Percentiles rank a stretch among this genome's conserved stretches.
Conservation (phyloP, 106 monocot genomes). For the Posidonia australis region DNA sequence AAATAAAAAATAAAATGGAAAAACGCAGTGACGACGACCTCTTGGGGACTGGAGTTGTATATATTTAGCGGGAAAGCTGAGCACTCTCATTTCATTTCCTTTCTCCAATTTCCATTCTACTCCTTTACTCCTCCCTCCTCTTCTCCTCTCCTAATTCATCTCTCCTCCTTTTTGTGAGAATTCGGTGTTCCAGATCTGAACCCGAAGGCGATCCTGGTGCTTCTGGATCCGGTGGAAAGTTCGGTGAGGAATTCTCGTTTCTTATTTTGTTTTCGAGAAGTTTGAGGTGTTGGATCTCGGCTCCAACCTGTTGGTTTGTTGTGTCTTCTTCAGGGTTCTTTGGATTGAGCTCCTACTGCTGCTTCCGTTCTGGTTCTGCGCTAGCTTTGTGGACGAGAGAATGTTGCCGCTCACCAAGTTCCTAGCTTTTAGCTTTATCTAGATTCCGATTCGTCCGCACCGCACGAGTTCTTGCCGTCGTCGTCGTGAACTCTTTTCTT, state of each 20-base stretch:
- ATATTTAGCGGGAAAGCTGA: not conserved
- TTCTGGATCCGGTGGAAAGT: too few relatives aligned
- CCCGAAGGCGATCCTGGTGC: not conserved
- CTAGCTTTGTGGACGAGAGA: not conserved
- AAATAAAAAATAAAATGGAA: too few relatives aligned
- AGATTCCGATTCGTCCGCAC: too few relatives aligned
- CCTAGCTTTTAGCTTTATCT: constrained; percentile 1
- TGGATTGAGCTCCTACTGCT: not conserved
- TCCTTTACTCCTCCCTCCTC: too few relatives aligned
- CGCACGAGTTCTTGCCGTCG: not conserved
- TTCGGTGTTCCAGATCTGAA: not conserved
- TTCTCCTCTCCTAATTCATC: not conserved
- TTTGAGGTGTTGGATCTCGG: too few relatives aligned
- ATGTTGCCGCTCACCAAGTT: constrained; percentile 3
- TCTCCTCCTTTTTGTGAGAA: not conserved
- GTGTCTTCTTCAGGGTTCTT: not conserved
- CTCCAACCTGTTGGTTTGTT: too few relatives aligned
- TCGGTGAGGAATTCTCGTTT: too few relatives aligned
- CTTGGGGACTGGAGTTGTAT: too few relatives aligned
- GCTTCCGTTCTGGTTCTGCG: not conserved
- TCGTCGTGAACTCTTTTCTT: not conserved
- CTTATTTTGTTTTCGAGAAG: too few relatives aligned
- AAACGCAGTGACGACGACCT: too few relatives aligned
- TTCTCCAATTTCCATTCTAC: not conserved
- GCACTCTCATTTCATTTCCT: not conserved